A percentile compares a stretch with the other conserved stretches of the same genome.
Evolutionary conservation across 2,329 filamentous ascomycete genomes (phyloP).

Genomic region (Penicillium psychrosexuale): DNA sequence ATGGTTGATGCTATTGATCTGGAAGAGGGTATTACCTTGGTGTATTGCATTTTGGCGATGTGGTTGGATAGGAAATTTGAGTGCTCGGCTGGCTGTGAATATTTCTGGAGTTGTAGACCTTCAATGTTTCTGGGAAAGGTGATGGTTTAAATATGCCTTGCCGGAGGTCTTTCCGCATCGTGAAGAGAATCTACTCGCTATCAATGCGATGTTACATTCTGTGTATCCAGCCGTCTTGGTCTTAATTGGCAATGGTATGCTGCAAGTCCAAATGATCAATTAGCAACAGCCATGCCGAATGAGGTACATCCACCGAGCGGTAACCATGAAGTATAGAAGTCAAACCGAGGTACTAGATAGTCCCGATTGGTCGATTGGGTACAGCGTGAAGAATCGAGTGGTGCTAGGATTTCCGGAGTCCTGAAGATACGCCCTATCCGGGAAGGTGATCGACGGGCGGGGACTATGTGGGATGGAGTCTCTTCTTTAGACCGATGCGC

Average conservation of each 20-base stretch:
- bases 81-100: neutral
- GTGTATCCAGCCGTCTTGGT: neutral
- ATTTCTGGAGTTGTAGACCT: neutral
- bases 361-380: conserved; percentile 6
- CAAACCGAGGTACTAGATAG: neutral
- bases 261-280: neutral
- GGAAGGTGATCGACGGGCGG: conserved; percentile 14
- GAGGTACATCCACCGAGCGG: conserved; percentile 18
- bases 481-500: neutral
- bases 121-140: neutral
- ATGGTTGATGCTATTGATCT: neutral
- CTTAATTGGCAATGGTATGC: neutral
- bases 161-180: neutral
- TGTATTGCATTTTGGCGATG: conserved; percentile 24
- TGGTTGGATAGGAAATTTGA: neutral
- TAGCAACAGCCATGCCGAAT: conserved; percentile 7
- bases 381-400: conserved; percentile 20
- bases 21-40: conserved; percentile 16
- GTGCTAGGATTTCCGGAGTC: conserved; percentile 3
- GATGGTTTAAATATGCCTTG: conserved; percentile 7
- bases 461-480: neutral
- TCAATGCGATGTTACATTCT: conserved; percentile 18
- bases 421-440: neutral
- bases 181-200: neutral
- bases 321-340: neutral